Conservation (phyloP, 2,329 filamentous ascomycete species). For the Pleurostoma richardsiae region DNA sequence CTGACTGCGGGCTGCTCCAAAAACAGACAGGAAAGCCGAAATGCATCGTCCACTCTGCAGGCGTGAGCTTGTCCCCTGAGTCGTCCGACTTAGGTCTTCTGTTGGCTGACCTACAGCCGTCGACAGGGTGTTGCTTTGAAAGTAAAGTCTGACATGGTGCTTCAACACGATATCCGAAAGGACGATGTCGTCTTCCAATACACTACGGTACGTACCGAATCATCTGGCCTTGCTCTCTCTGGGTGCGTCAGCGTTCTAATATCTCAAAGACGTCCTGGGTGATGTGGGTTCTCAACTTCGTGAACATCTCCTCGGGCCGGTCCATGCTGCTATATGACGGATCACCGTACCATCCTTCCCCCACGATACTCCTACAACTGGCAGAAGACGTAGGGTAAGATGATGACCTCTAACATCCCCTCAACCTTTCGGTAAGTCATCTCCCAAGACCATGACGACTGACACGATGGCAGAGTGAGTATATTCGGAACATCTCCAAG, state of each 20-base stretch:
- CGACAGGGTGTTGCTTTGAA: constrained; percentile 4
- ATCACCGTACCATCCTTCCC: constrained; percentile 5
- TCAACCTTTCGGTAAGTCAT: not conserved
- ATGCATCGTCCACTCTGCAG: constrained; percentile 5
- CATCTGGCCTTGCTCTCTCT: not conserved
- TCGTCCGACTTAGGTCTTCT: not conserved
- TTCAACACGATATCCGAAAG: constrained; percentile 6
- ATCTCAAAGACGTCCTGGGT: constrained; percentile 7
- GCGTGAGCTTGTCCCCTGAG: not conserved
- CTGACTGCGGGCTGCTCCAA: not conserved
- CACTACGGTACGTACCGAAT: constrained; percentile 4
- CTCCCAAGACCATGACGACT: too few relatives aligned
- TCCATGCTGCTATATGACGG: constrained; percentile 13
- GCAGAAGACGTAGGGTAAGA: constrained; percentile 7
- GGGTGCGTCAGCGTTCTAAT: not conserved
- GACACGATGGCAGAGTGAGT: too few relatives aligned
- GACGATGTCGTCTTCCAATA: constrained; percentile 7
- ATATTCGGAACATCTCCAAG: constrained; percentile 35
- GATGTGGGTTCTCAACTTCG: constrained; percentile 10
- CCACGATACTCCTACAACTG: not conserved
- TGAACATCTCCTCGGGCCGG: constrained; percentile 6
- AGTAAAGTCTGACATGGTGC: constrained; percentile 6
- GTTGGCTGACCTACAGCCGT: not conserved
- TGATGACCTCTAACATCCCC: too few relatives aligned
- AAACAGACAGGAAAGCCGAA: constrained; percentile 4